These are phyloP conservation scores for Yarrowia alimentaria DNA, from an alignment of 805 yeast genomes.

Conservation along the genomic window DNA sequence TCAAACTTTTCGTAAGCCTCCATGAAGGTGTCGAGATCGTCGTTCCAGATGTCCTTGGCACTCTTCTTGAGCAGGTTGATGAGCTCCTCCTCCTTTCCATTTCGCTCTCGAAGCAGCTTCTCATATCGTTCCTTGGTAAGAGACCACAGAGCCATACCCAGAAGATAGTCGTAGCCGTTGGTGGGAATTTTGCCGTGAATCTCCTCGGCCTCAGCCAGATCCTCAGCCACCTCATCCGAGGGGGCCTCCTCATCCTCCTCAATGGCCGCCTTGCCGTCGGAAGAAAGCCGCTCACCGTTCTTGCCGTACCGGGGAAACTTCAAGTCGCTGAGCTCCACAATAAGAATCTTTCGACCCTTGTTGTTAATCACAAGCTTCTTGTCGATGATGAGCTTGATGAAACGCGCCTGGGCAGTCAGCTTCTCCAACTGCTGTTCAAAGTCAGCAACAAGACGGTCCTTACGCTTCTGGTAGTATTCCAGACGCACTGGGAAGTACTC, in stretches of 20 bases:
- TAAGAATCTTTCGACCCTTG: constrained; percentile 62
- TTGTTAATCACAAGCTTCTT: constrained; percentile 67
- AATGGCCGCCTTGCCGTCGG: constrained; percentile 40
- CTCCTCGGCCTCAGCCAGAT: constrained; percentile 36
- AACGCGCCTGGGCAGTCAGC: constrained; percentile 80
- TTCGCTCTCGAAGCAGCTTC: constrained; percentile 68
- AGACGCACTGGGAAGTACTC: constrained; percentile 86
- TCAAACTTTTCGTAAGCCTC: constrained; percentile 66
- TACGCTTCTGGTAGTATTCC: constrained; percentile 87
- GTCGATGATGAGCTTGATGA: constrained; percentile 86
- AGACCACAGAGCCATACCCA: constrained; percentile 93
- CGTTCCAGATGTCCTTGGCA: constrained; percentile 86
- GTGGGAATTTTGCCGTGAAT: constrained; percentile 46
- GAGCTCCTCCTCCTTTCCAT: constrained; percentile 69
- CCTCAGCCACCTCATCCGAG: constrained; percentile 43
- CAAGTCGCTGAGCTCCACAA: constrained; percentile 58
- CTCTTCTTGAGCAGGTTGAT: constrained; percentile 60
- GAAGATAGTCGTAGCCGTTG: constrained; percentile 76
- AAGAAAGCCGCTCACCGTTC: constrained; percentile 60
- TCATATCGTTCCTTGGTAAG: constrained; percentile 88
- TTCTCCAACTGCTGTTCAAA: constrained; percentile 73
- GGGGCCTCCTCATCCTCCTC: constrained; percentile 37
- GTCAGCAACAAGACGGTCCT: constrained; percentile 69
- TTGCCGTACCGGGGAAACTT: constrained; percentile 74
- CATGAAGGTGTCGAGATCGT: constrained; percentile 74